These are phyloP conservation scores for Parietichytrium sp. DNA, from an alignment of 108 stramenopile genomes.

Conservation along the genomic window DNA sequence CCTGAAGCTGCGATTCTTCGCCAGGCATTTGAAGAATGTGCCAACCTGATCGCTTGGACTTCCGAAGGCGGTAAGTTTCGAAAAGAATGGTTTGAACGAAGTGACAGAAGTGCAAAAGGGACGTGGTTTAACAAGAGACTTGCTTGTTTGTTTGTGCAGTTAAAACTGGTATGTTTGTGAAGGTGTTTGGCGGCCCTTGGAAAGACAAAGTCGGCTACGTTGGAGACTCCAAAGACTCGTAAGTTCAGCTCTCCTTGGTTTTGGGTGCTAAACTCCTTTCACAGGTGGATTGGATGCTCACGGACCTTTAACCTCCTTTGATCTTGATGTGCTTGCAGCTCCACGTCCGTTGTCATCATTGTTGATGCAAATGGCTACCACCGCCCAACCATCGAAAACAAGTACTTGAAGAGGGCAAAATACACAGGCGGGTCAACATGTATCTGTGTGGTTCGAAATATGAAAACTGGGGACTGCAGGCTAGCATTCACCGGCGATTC, in stretches of 20 bases:
- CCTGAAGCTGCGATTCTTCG: neutral
- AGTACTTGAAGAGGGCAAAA: neutral
- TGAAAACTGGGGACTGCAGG: neutral
- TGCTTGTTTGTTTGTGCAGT: no score
- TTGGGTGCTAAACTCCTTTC: no score
- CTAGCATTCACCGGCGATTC: constrained; percentile 24
- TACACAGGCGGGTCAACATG: constrained; percentile 26
- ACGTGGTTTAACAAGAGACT: no score
- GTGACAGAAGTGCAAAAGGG: no score
- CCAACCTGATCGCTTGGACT: neutral
- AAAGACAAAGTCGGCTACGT: neutral
- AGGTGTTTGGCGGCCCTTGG: constrained; percentile 30
- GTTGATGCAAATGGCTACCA: constrained; percentile 28
- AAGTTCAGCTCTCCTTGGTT: no score
- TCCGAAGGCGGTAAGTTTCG: neutral
- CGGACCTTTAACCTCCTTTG: no score
- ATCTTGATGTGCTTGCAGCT: no score
- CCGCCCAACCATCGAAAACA: neutral
- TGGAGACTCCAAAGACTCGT: neutral
- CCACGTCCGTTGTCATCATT: neutral
- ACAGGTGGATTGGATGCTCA: no score
- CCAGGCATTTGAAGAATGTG: neutral
- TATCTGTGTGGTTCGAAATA: neutral
- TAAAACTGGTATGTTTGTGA: constrained; percentile 33
- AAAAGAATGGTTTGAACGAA: no score